Base-by-base conservation (phyloP, 2,329 filamentous ascomycete species). In the Penicillium sp. region DNA sequence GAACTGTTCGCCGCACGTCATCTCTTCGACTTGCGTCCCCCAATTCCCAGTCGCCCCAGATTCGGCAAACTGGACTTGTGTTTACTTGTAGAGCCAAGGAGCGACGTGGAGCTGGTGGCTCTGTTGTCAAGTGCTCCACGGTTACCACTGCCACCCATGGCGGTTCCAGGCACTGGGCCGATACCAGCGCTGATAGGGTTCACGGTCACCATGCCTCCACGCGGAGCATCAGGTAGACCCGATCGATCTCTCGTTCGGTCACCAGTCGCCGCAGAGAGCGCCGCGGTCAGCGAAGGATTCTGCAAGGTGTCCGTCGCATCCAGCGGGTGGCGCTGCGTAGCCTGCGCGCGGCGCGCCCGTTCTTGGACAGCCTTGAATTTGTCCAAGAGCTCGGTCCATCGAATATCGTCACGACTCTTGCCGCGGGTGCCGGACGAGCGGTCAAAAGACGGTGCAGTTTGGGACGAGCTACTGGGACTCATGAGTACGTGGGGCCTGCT, bases 361-460 rank as follows among this genome's bases (percentile, higher is more conserved):
- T 99, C 95, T 72, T 99, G 95, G 1, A 96, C 94, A 54, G 84
- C 86, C 66, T 91, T 90, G 78, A 99, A 99, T 72, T 97, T 96
- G 65, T 99, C 95, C 5, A 99, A 84, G 38, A 99, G 83, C 68
- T 99, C 95, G 2, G 85, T 86, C 95, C 95, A 99, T 57, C 90
- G 89, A 67, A 99, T 96, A 37, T 97, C 93, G 65, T 96, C 91
- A 57, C 93, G 84, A 51, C 85, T 87, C 86, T 97, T 83, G 50
- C 97, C 83, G 61, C 92, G 84, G 67, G 90, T 94, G n/a, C 73
- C 73, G 35, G 67, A 64, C 17, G 88, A 84, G 60, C 90, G 83
- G 68, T 92, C 89, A 75, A 89, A 91, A 65, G 79, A 84, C 59
- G 87, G 60, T 28, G 67, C 62, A 17, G 63, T 55, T 54, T 68